These are phyloP conservation scores for Hansenula sp. DNA, from an alignment of 1,139 yeast species.

Conservation along the genomic window DNA sequence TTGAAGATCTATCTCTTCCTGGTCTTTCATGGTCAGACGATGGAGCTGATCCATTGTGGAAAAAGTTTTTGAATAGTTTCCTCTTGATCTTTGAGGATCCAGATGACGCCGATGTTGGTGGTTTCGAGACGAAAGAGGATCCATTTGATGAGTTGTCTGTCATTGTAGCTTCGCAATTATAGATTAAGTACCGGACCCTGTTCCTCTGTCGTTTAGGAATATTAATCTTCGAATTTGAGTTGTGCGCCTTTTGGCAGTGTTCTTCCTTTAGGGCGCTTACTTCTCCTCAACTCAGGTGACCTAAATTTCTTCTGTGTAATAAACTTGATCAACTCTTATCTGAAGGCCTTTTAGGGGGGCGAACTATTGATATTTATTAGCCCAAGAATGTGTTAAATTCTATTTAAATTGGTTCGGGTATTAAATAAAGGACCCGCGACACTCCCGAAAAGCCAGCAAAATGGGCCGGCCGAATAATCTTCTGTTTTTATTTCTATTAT, in stretches of 20 bases:
- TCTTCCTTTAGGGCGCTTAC: too few relatives aligned
- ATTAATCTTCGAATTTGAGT: too few relatives aligned
- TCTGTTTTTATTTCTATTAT: too few relatives aligned
- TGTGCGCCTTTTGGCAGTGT: too few relatives aligned
- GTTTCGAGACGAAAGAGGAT: background rate
- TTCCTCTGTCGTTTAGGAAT: too few relatives aligned
- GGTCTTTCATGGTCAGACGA: background rate
- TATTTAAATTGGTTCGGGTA: background rate
- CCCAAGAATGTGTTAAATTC: too few relatives aligned
- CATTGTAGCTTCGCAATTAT: background rate
- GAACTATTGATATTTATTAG: too few relatives aligned
- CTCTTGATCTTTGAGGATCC: background rate
- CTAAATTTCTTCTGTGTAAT: too few relatives aligned
- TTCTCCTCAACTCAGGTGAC: too few relatives aligned
- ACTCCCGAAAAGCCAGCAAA: background rate
- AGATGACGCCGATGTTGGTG: conserved; percentile 1
- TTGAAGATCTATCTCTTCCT: background rate
- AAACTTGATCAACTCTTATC: too few relatives aligned
- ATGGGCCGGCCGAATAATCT: background rate
- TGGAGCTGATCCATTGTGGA: background rate
- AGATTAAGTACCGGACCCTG: too few relatives aligned
- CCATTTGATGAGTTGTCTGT: background rate
- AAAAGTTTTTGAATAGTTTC: background rate
- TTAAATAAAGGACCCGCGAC: background rate
- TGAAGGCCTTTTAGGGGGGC: too few relatives aligned